Conservation (phyloP, 148 eudicot species). For the Chenopodium formosanum region DNA sequence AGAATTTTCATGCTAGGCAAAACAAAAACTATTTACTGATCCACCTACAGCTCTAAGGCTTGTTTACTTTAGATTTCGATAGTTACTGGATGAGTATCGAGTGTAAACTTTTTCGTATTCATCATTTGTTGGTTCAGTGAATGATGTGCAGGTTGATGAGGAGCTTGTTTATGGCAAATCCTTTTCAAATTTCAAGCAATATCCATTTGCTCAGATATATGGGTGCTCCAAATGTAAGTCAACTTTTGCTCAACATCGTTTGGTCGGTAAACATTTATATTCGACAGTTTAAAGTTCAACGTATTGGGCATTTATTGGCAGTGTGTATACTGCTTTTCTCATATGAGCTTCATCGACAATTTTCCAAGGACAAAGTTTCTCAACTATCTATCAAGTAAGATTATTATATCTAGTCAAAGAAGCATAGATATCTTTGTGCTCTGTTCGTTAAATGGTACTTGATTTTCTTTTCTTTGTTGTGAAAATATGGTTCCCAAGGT, state of each 20-base stretch:
- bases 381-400: constrained; percentile 70
- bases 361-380: constrained; percentile 34
- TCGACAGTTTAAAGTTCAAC: background rate
- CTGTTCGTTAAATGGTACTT: background rate
- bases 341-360: constrained; percentile 74
- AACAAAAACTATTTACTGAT: background rate
- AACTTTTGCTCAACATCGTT: constrained; percentile 11
- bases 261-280: background rate
- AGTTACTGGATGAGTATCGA: background rate
- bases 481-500: background rate
- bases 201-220: constrained; percentile 71
- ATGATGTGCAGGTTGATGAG: constrained; percentile 47
- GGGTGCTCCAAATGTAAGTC: constrained; percentile 84
- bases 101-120: background rate
- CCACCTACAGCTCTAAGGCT: background rate
- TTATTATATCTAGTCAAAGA: background rate
- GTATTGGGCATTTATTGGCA: constrained; percentile 31
- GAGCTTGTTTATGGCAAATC: constrained; percentile 49
- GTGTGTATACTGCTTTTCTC: constrained; percentile 70
- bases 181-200: constrained; percentile 40
- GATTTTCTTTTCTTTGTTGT: background rate
- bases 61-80: background rate
- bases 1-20: background rate
- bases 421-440: background rate
- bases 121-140: constrained; percentile 41